Evolutionary conservation across 148 eudicot genomes (phyloP), one percentile per base, ranked within the genome.

Genomic region (Dysphania ambrosioides): DNA sequence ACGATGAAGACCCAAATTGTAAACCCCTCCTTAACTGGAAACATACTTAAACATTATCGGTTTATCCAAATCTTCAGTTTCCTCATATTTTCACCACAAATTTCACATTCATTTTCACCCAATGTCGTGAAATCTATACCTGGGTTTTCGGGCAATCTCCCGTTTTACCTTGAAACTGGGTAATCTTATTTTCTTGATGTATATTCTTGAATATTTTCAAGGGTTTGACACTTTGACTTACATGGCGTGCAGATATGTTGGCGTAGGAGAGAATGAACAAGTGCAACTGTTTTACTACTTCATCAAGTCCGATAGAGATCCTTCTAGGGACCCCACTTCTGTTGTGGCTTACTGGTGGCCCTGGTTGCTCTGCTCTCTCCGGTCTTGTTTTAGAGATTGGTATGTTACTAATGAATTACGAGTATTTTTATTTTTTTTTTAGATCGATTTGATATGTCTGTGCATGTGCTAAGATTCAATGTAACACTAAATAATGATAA

Each of bases 261-360:
- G 79, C 6, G 76, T 77, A 64, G 82, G 82, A 13, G 68, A 70
- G 27, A 3, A 35, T 38, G 79, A 75, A 26, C 60, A 75, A 63
- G 79, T 80, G 29, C 76, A 80, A 23, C 15, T 80, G 44, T 80
- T 75, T 66, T 80, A 80, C 40, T 80, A 80, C 68, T 77, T 77
- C 44, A 58, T 63, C 6, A 69, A 75, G 64, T 80, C 82, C 0
- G 82, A 80, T 31, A 75, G 72, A 19, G 19, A 80, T 26, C 79
- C 82, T 11, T 40, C 26, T 9, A 66, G 3, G 8, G 73, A 80
- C n/a, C 83, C 83, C 83, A 3, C 73, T 80, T 30, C 32, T 80
- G 55, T 62, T 80, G 19, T 80, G 83, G 83, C 72, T 80, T 23
- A 75, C 76, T 19, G 82, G 79, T 23, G 82, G 79, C 26, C 79